A percentile compares a stretch with the other conserved stretches of the same genome.
These are phyloP conservation scores for Colletotrichum sp. DNA, from an alignment of 2,329 filamentous ascomycete species.

Conservation along the genomic window DNA sequence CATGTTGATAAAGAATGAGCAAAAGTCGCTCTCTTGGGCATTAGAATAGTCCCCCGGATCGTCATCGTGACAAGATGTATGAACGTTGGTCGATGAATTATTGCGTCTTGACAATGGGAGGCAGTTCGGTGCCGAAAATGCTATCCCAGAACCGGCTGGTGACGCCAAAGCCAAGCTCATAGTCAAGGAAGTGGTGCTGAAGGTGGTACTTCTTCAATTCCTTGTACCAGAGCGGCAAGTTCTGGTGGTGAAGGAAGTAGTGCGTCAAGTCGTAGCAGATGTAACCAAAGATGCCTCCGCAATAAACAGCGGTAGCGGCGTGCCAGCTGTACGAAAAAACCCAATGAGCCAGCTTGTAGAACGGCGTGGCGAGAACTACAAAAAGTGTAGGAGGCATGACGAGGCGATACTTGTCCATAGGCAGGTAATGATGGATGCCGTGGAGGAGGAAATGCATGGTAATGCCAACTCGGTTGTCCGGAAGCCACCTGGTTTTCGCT, in stretches of 20 bases:
- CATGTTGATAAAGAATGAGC: background rate
- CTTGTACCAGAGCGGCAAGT: slow-evolving; percentile 88
- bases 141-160: slow-evolving; percentile 96
- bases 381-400: slow-evolving; percentile 97
- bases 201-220: slow-evolving; percentile 97
- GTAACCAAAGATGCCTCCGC: slow-evolving; percentile 93
- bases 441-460: slow-evolving; percentile 93
- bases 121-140: slow-evolving; percentile 87
- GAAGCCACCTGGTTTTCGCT: slow-evolving; percentile 70
- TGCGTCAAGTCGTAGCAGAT: slow-evolving; percentile 97
- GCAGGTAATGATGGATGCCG: slow-evolving; percentile 96
- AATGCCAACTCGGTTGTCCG: slow-evolving; percentile 87
- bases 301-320: slow-evolving; percentile 78
- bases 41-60: slow-evolving; percentile 10
- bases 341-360: slow-evolving; percentile 88
- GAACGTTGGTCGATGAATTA: slow-evolving; percentile 16
- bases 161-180: slow-evolving; percentile 96
- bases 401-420: slow-evolving; percentile 97
- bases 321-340: slow-evolving; percentile 88
- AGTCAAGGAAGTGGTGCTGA: slow-evolving; percentile 96
- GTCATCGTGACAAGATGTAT: slow-evolving; percentile 10
- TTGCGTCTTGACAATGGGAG: slow-evolving; percentile 39
- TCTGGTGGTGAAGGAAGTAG: slow-evolving; percentile 97
- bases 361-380: slow-evolving; percentile 80
- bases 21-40: background rate